Evolutionary conservation across 495 filamentous ascomycete species (phyloP), one percentile per base, ranked within the genome.

Genomic region (Cercophora samala): DNA sequence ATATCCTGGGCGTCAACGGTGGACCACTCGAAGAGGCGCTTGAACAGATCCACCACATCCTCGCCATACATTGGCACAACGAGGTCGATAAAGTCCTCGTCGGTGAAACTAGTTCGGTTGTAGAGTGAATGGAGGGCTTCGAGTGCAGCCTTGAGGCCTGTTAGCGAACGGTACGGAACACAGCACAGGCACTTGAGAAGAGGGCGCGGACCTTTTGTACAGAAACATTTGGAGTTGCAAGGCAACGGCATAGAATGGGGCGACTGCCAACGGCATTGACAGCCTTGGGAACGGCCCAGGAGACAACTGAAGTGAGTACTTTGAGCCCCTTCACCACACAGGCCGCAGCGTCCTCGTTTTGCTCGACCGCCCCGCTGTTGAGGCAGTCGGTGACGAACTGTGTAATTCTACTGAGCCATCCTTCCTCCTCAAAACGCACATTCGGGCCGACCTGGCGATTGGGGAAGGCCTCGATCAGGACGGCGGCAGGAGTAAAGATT

Each of bases 71-170:
- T 89, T 61, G 92, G 87, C 63, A 88, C 87, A 32, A 97, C 87
- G 17, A 97, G 81, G 24, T 87, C 86, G 63, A 88, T 79, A 64
- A 96, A 96, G 61, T 96, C 91, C 64, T 92, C 88, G 67, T 91
- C 87, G 17, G 88, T 85, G 69, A 95, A 88, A 65, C 84, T 86
- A 5, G 85, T 84, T 62, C 93, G 87, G 66, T 84, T 88, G 74
- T 93, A 97, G 3, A 98, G 80, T 5, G 89, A 84, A 80, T 93
- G 90, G 25, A 98, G 78, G 22, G 91, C 88, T 79, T 97, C 94
- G 21, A 96, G 81, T 58, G 91, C 89, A 64, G 90, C 91, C 92
- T 46, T 46, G 37, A 11, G 15, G 13, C 37, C 93, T 73, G 19
- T 68, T 37, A 26, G 37, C 21, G 3, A 68, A 46, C 9, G 60